Conservation (phyloP, 2,329 filamentous ascomycete genomes). For the Apiospora marii region DNA sequence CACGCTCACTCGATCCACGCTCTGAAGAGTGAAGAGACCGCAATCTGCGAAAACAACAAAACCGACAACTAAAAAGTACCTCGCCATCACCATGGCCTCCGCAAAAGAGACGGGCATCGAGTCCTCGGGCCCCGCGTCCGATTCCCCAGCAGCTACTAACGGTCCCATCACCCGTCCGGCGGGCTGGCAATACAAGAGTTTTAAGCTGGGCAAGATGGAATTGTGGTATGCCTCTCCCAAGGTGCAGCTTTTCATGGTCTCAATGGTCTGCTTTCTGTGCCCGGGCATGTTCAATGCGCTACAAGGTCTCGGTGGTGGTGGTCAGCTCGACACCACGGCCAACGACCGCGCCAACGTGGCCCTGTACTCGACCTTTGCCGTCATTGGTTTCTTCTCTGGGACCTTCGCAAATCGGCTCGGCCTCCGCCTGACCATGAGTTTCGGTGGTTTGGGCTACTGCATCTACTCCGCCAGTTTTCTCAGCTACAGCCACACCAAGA, state of each 20-base stretch:
- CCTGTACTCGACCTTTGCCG: slow-evolving; percentile 59
- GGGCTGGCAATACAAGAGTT: slow-evolving; percentile 74
- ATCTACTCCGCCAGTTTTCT: slow-evolving; percentile 77
- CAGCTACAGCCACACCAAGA: slow-evolving; percentile 72
- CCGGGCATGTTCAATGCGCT: slow-evolving; percentile 78
- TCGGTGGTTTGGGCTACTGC: slow-evolving; percentile 80
- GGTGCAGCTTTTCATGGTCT: slow-evolving; percentile 75
- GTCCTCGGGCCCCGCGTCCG: not conserved
- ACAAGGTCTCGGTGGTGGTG: slow-evolving; percentile 70
- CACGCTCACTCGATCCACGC: not conserved
- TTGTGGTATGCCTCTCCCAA: slow-evolving; percentile 79
- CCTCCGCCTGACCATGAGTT: slow-evolving; percentile 70
- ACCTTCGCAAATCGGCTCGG: slow-evolving; percentile 82
- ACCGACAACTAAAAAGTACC: not conserved
- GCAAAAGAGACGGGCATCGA: slow-evolving; percentile 2
- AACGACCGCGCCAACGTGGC: slow-evolving; percentile 66
- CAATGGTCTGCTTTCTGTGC: slow-evolving; percentile 75
- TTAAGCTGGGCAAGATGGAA: slow-evolving; percentile 61
- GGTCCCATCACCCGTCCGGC: slow-evolving; percentile 46
- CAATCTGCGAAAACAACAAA: not conserved
- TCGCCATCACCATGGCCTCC: not conserved
- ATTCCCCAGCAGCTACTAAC: slow-evolving; percentile 5
- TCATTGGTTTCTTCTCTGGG: slow-evolving; percentile 74
- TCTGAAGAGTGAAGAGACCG: not conserved
- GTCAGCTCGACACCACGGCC: slow-evolving; percentile 62